Conservation (phyloP, 192 early-diverging fungal genomes). For the Coemansia sp. region DNA sequence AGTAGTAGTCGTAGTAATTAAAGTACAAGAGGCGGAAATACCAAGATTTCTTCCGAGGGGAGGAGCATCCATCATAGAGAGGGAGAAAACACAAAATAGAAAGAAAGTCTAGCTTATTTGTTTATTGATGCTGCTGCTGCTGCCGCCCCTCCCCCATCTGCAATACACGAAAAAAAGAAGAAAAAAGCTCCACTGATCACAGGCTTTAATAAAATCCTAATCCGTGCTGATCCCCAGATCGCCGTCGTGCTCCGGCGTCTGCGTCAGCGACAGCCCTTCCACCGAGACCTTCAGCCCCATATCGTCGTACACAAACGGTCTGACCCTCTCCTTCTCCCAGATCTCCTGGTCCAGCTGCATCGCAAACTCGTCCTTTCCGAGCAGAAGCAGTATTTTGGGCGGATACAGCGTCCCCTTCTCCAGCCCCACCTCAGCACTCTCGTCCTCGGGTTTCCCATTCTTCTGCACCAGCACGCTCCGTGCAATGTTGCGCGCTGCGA, state of each 20-base stretch:
- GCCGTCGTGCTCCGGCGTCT: conserved; percentile 7
- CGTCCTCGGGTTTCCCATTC: background rate
- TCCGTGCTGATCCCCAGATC: background rate
- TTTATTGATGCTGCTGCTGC: background rate
- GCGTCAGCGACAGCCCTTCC: conserved; percentile 15
- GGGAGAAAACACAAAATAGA: background rate
- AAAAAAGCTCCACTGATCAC: too few species aligned
- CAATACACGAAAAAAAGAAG: too few species aligned
- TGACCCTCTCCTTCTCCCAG: conserved; percentile 22
- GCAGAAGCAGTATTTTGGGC: conserved; percentile 36
- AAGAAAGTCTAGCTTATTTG: background rate
- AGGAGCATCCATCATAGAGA: background rate
- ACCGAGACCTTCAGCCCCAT: conserved; percentile 35
- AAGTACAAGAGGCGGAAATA: background rate
- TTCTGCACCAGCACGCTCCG: conserved; percentile 9
- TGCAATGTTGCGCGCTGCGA: conserved; percentile 44
- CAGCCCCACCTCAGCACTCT: background rate
- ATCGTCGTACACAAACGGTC: conserved; percentile 19
- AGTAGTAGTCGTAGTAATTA: too few species aligned
- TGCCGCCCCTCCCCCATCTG: too few species aligned
- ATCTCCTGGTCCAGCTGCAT: conserved; percentile 37
- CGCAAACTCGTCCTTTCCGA: conserved; percentile 35
- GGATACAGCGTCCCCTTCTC: conserved; percentile 17
- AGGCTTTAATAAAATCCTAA: too few species aligned
- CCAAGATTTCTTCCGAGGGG: background rate